phyloP scores from a whole-genome alignment of 225 moss, liverwort and hornwort species.

The Pleurozium schreberi region DNA sequence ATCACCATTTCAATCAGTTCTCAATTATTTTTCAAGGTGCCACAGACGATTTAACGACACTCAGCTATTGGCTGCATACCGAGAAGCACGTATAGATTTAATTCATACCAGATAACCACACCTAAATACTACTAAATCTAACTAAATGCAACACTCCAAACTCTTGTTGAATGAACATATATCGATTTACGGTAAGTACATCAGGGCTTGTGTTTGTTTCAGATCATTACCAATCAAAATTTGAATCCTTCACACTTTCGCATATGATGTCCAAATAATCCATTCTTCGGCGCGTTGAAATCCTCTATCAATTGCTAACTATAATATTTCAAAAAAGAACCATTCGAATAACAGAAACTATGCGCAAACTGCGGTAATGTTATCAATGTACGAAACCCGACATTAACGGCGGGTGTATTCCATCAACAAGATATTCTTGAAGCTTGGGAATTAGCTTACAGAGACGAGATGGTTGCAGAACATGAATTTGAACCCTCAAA shows the following conservation, averaged over 20 bases:
- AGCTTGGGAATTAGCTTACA: background rate
- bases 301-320: background rate
- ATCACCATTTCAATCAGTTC: background rate
- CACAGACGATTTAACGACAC: background rate
- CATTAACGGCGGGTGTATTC: background rate
- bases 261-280: background rate
- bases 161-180: background rate
- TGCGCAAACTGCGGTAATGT: background rate
- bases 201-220: background rate
- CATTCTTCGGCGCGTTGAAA: background rate
- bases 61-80: background rate
- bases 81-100: background rate
- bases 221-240: background rate
- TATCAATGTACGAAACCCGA: background rate
- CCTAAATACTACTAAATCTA: background rate
- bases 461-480: conserved; percentile 28
- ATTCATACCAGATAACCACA: background rate
- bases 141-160: background rate
- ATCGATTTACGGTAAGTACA: no score
- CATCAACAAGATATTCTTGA: background rate
- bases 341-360: background rate
- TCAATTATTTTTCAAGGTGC: background rate
- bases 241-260: background rate
- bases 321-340: background rate
- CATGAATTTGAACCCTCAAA: background rate